phyloP scores from a whole-genome alignment of 2,329 filamentous ascomycete genomes.

The Botrytis hyacinthi region DNA sequence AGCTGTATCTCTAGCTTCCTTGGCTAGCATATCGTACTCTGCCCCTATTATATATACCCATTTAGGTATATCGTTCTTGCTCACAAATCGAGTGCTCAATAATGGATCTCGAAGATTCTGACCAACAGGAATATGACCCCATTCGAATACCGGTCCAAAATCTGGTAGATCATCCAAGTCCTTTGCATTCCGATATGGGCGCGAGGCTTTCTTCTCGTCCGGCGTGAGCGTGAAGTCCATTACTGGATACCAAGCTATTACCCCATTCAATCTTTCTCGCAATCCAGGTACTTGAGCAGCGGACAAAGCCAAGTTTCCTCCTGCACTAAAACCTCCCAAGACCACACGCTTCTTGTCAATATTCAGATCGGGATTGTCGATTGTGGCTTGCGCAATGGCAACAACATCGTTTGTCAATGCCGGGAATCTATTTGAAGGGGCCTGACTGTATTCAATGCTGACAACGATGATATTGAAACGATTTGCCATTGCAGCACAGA shows the following conservation, averaged over 20 bases:
- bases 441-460: constrained; percentile 50
- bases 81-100: constrained; percentile 30
- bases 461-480: constrained; percentile 45
- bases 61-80: constrained; percentile 29
- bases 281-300: constrained; percentile 44
- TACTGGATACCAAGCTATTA: constrained; percentile 47
- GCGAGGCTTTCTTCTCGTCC: constrained; percentile 35
- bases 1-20: constrained; percentile 26
- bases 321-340: constrained; percentile 51
- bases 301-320: constrained; percentile 48
- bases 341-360: constrained; percentile 46
- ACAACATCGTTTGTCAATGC: constrained; percentile 46
- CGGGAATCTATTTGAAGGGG: constrained; percentile 47
- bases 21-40: constrained; percentile 28
- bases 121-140: constrained; percentile 30
- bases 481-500: constrained; percentile 46
- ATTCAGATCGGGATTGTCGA: constrained; percentile 46
- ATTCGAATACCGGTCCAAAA: constrained; percentile 30
- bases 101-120: constrained; percentile 32
- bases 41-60: constrained; percentile 27
- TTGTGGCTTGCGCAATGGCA: constrained; percentile 43
- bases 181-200: constrained; percentile 38
- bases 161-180: constrained; percentile 26
- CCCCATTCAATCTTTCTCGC: constrained; percentile 38
- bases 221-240: constrained; percentile 42